phyloP scores from a whole-genome alignment of 305 asterid genomes.

The Fraxinus xanthoxyloides region DNA sequence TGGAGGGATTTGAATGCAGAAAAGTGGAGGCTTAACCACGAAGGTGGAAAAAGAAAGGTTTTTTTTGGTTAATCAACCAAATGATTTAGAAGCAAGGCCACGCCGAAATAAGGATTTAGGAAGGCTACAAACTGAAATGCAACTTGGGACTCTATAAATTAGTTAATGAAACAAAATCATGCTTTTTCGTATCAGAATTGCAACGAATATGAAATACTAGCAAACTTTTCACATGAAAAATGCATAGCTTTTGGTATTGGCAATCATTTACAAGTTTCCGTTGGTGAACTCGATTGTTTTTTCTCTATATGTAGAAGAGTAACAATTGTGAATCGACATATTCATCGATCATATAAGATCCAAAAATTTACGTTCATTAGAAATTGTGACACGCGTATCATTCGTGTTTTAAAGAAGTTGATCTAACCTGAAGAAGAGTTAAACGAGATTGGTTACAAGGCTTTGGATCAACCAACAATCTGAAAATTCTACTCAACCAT shows the following conservation, averaged over 20 bases:
- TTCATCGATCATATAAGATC: too few relatives aligned
- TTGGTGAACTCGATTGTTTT: background rate
- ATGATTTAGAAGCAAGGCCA: background rate
- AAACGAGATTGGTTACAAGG: background rate
- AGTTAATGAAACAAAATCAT: too few relatives aligned
- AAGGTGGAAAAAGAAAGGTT: background rate
- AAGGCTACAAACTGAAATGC: background rate
- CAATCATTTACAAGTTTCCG: too few relatives aligned
- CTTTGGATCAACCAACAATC: background rate
- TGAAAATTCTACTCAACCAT: background rate
- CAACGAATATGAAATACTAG: too few relatives aligned
- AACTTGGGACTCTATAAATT: background rate
- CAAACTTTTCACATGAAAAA: too few relatives aligned
- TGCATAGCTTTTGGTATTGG: too few relatives aligned
- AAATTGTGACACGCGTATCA: too few relatives aligned
- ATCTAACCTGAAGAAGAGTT: background rate
- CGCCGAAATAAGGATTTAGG: background rate
- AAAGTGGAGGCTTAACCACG: background rate
- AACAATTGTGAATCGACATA: background rate
- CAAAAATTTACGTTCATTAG: too few relatives aligned
- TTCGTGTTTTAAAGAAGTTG: too few relatives aligned
- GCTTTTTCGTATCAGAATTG: too few relatives aligned
- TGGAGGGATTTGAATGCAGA: constrained; percentile 19
- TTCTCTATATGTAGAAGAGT: background rate
- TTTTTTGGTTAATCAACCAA: background rate